Base-by-base conservation (phyloP, 305 asterid genomes). In the Fraxinus velutina region DNA sequence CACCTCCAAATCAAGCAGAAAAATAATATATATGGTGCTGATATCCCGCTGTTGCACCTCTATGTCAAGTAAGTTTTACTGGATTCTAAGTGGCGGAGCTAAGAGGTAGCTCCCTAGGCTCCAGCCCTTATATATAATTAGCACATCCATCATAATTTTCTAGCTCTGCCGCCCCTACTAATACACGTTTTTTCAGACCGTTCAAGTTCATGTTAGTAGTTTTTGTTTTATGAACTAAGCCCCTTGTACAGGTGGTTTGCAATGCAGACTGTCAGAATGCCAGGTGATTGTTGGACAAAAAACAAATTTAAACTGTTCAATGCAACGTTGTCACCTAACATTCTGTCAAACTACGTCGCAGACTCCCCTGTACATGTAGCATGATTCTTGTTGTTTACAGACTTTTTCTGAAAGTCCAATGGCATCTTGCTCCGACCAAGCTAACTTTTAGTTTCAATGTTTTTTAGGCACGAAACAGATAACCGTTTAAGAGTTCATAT, bases 401-500 rank as follows among this genome's bases (percentile, higher is more conserved):
- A 15, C 21, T 50, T 50, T 50, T 50, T 50, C 21, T 50, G 2
- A 47, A 50, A 7, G 62, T 50, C 21, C 62, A 50, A 50, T 50
- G 62, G 62, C 62, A 50, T 7, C 62, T 15, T 50, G 8, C 62
- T 50, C 62, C 2, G 21, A 50, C 62, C 22, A 6, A 50, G 21
- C 66, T 55, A 55, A 55, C 66, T 55, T 55, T 17, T 55, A 55
- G 66, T 6, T 24, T 60, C 8, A 10, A 55, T 55, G 42, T 27
- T 47, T 60, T 75, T 13, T 86, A 96, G 98, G 90, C 98, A 94
- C 74, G 99, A 96, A 90, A 88, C 97, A n/a, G 92, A 88, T 1
- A 82, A 76, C 81, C 94, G 98, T 3, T 81, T 96, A 84, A 91
- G 99, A 83, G 92, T 96, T 86, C 97, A 90, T 80, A 94, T 96